A percentile compares a stretch with the other conserved stretches of the same genome.
phyloP scores from a whole-genome alignment of 2,329 filamentous ascomycete species.

The Myotisia sp. region DNA sequence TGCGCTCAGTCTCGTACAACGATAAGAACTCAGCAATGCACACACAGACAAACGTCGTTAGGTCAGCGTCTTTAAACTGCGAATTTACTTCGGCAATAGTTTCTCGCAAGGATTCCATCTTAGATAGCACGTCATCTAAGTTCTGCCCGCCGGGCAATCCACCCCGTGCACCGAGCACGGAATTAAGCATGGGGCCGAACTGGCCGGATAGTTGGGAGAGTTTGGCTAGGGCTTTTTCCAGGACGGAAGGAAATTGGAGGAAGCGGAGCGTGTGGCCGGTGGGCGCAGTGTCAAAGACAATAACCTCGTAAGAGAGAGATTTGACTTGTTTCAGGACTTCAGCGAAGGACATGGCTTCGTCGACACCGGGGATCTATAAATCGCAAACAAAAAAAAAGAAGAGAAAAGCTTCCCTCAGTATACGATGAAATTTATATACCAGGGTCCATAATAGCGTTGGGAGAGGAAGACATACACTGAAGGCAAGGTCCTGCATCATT shows the following conservation, averaged over 20 bases:
- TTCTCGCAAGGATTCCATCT: slow-evolving; percentile 83
- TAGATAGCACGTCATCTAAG: slow-evolving; percentile 79
- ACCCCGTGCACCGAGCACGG: slow-evolving; percentile 66
- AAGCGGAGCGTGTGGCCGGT: slow-evolving; percentile 97
- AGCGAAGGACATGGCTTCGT: slow-evolving; percentile 98
- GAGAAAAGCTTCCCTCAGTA: too few relatives aligned
- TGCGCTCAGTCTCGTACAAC: slow-evolving; percentile 95
- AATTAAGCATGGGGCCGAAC: slow-evolving; percentile 91
- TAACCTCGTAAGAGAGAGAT: slow-evolving; percentile 94
- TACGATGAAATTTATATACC: too few relatives aligned
- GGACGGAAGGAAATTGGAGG: slow-evolving; percentile 92
- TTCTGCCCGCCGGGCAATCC: slow-evolving; percentile 82
- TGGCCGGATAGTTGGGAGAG: slow-evolving; percentile 85
- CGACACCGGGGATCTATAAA: slow-evolving; percentile 84
- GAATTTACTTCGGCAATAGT: slow-evolving; percentile 93
- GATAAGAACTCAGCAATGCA: slow-evolving; percentile 96
- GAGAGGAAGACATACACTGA: slow-evolving; percentile 50
- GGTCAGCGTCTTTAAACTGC: slow-evolving; percentile 91
- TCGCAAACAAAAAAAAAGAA: too few relatives aligned
- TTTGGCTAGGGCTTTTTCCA: slow-evolving; percentile 97
- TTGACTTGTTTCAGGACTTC: slow-evolving; percentile 99
- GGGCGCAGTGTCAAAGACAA: slow-evolving; percentile 96
- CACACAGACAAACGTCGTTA: slow-evolving; percentile 95
- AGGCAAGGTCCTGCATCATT: slow-evolving; percentile 98
- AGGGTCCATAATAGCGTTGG: too few relatives aligned